A percentile compares a stretch with the other conserved stretches of the same genome.
Conservation (phyloP, 805 yeast species). For the Metschnikowia kunwiensis region DNA sequence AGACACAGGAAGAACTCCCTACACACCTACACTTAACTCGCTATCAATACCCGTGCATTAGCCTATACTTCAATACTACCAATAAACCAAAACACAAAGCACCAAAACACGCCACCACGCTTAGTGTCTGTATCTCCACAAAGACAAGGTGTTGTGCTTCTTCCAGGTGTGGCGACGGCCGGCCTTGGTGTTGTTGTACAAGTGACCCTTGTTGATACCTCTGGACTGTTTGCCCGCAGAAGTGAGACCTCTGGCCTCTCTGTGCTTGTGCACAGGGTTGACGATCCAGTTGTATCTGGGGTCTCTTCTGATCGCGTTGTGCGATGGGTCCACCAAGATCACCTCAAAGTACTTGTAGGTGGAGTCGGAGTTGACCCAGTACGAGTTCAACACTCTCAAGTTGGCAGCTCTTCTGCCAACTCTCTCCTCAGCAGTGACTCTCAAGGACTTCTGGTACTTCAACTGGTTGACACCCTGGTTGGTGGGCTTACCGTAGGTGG, state of each 20-base stretch:
- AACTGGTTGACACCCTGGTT: conserved; percentile 99
- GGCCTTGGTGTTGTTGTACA: conserved; percentile 94
- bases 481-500: conserved; percentile 99
- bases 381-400: conserved; percentile 98
- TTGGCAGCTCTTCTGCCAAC: conserved; percentile 98
- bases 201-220: conserved; percentile 99
- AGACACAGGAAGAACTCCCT: no score
- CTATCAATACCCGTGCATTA: no score
- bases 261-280: conserved; percentile 99
- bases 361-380: conserved; percentile 99
- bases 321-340: conserved; percentile 94
- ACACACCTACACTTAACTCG: no score
- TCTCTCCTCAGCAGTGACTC: conserved; percentile 99
- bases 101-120: conserved; percentile 16
- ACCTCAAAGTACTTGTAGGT: conserved; percentile 99
- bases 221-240: conserved; percentile 98
- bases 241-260: conserved; percentile 99
- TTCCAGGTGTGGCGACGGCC: conserved; percentile 99
- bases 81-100: conserved; percentile 5
- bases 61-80: conserved; percentile 10
- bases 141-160: conserved; percentile 95
- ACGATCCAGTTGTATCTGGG: conserved; percentile 99
- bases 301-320: conserved; percentile 98
- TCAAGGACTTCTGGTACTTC: conserved; percentile 97
- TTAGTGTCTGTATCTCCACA: conserved; percentile 99